Evolutionary conservation across 2,329 filamentous ascomycete species (phyloP).

Genomic region (Botrytis fragariae): DNA sequence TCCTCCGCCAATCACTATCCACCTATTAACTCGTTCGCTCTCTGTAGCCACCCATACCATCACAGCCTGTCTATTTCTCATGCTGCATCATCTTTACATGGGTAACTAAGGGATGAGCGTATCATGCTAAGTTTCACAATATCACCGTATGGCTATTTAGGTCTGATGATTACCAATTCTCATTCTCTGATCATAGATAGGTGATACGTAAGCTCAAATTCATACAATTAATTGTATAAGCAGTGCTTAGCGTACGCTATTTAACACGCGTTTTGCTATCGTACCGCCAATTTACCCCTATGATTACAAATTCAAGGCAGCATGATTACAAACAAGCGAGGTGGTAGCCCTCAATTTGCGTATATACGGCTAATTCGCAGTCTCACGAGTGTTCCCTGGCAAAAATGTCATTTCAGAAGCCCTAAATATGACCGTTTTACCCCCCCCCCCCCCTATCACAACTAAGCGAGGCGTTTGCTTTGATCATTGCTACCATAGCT

Average conservation of each 20-base stretch:
- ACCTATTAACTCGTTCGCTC: not conserved
- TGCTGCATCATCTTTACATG: fast-evolving
- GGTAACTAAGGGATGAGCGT: not conserved
- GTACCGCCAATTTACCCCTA: not conserved
- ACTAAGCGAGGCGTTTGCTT: not conserved
- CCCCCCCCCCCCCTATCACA: too few species aligned
- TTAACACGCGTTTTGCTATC: not conserved
- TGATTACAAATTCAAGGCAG: not conserved
- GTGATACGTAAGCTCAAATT: too few species aligned
- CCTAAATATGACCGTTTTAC: not conserved
- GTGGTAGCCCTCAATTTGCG: not conserved
- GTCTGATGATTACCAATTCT: not conserved
- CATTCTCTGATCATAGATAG: not conserved
- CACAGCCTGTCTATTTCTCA: not conserved
- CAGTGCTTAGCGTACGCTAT: too few species aligned
- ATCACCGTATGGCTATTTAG: not conserved
- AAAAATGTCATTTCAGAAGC: too few species aligned
- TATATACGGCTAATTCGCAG: not conserved
- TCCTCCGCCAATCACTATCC: not conserved
- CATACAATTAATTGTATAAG: not conserved
- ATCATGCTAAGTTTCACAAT: not conserved
- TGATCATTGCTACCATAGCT: not conserved
- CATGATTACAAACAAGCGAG: not conserved
- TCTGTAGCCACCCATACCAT: not conserved
- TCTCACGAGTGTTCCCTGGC: not conserved